These are phyloP conservation scores for Cladosporium sp. DNA, from an alignment of 2,329 filamentous ascomycete species.

Conservation along the genomic window DNA sequence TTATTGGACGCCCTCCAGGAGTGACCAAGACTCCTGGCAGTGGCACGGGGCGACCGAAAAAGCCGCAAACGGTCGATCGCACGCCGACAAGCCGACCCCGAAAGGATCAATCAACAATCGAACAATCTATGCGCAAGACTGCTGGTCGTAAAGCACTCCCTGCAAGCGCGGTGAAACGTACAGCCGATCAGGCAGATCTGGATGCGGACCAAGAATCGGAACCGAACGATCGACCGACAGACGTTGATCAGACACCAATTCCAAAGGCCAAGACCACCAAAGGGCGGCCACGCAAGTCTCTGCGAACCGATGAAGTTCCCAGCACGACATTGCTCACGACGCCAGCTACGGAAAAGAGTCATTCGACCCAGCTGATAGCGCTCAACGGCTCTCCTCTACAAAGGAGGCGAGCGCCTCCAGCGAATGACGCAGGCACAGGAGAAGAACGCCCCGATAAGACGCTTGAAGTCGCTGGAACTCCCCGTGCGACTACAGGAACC, in stretches of 20 bases:
- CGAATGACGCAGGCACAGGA: not conserved
- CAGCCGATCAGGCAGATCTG: not conserved
- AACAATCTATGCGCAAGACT: not conserved
- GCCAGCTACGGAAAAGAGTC: not conserved
- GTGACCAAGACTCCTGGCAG: not conserved
- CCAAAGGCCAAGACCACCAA: not conserved
- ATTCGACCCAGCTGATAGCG: not conserved
- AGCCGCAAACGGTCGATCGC: not conserved
- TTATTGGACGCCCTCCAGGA: not conserved
- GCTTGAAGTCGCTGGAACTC: not conserved
- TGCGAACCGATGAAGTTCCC: not conserved
- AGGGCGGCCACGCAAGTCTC: constrained; percentile 1
- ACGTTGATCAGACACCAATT: not conserved
- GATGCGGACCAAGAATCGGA: not conserved
- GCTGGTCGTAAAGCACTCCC: not conserved
- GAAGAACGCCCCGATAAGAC: not conserved
- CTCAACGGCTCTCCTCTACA: not conserved
- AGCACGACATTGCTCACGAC: not conserved
- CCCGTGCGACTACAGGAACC: not conserved
- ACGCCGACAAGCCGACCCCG: not conserved
- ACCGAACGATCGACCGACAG: not conserved
- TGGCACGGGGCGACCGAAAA: not conserved
- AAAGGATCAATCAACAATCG: not conserved
- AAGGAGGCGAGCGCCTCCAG: not conserved
- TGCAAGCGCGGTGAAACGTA: not conserved